phyloP scores from a whole-genome alignment of 75 land plant species.

The Ceratopteris richardii region DNA sequence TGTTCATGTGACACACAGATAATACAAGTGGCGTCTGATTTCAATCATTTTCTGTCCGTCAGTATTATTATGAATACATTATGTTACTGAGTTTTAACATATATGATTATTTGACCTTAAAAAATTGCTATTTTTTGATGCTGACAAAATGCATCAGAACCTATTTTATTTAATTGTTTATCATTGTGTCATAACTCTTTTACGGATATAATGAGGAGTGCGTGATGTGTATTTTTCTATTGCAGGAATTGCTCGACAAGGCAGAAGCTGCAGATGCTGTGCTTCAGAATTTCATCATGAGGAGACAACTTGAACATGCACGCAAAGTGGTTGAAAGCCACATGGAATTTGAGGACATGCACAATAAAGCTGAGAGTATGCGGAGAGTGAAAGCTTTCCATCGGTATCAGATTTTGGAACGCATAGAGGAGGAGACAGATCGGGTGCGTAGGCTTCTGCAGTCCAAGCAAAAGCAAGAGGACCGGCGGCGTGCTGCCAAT shows the following conservation, averaged over 20 bases:
- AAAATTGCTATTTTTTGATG: no score
- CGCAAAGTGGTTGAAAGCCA: constrained; percentile 12
- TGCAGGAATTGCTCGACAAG: constrained; percentile 12
- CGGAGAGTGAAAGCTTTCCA: constrained; percentile 14
- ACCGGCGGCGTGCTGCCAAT: constrained; percentile 12
- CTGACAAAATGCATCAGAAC: no score
- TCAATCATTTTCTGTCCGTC: no score
- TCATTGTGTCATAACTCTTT: no score
- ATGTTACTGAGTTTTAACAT: no score
- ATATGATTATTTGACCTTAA: no score
- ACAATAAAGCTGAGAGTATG: constrained; percentile 13
- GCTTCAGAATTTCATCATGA: constrained; percentile 15
- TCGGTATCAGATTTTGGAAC: constrained; percentile 10
- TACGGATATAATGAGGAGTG: no score
- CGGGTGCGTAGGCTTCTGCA: constrained; percentile 11
- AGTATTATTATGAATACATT: no score
- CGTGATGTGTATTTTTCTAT: background rate
- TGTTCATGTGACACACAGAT: no score
- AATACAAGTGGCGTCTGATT: no score
- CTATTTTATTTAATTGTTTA: no score
- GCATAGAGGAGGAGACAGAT: constrained; percentile 15
- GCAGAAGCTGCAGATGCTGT: constrained; percentile 13
- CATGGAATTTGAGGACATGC: constrained; percentile 16
- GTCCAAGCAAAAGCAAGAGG: constrained; percentile 6
- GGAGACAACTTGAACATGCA: constrained; percentile 14